phyloP scores from a whole-genome alignment of 345 rosid species.

The Triadica sebifera region DNA sequence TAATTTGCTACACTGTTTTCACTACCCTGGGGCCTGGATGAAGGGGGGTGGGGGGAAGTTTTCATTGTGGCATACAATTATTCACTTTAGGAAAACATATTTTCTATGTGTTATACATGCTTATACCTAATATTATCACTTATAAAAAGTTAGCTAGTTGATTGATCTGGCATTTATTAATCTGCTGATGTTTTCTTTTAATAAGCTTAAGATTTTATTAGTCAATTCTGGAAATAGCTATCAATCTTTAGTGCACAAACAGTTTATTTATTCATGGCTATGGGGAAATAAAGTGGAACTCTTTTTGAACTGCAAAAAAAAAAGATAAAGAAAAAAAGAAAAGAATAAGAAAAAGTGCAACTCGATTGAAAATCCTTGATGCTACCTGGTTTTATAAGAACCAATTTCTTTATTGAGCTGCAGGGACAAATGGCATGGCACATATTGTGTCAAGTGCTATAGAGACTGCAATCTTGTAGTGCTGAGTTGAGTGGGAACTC shows the following conservation, averaged over 20 bases:
- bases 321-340: no score
- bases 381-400: no score
- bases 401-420: no score
- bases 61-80: neutral
- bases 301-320: neutral
- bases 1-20: neutral
- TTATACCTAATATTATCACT: neutral
- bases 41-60: no score
- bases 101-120: neutral
- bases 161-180: neutral
- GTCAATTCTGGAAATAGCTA: neutral
- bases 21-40: neutral
- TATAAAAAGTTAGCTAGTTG: neutral
- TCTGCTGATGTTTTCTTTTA: neutral
- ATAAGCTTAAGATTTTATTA: neutral
- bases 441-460: no score
- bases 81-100: neutral
- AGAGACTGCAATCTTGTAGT: neutral
- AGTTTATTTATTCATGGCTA: slow-evolving; percentile 1
- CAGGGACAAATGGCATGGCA: no score
- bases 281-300: neutral
- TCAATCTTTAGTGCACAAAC: neutral
- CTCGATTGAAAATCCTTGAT: neutral
- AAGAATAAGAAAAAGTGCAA: neutral
- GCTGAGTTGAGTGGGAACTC: neutral